These are phyloP conservation scores for Pseudogymnoascus sp. DNA, from an alignment of 2,329 filamentous ascomycete species.

Conservation along the genomic window DNA sequence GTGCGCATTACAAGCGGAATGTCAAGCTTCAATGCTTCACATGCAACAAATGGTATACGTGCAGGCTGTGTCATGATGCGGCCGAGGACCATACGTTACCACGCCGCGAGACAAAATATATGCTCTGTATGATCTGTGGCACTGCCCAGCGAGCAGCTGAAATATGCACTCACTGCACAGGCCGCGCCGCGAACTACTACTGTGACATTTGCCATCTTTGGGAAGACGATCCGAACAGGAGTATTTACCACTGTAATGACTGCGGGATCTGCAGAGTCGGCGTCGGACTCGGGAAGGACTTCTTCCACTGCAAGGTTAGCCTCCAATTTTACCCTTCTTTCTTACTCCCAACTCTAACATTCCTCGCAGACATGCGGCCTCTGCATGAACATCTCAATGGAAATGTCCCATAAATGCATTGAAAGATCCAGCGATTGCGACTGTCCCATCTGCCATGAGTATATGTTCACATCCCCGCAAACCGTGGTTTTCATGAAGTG, in stretches of 20 bases:
- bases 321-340: background rate
- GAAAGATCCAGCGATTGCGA: slow-evolving; percentile 91
- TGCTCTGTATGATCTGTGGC: slow-evolving; percentile 94
- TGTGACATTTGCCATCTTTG: slow-evolving; percentile 92
- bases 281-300: slow-evolving; percentile 87
- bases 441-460: slow-evolving; percentile 93
- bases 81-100: slow-evolving; percentile 70
- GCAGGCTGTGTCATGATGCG: slow-evolving; percentile 86
- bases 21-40: slow-evolving; percentile 91
- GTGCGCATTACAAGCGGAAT: slow-evolving; percentile 87
- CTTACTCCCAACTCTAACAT: background rate
- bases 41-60: slow-evolving; percentile 89
- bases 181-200: slow-evolving; percentile 78
- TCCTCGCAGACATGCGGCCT: slow-evolving; percentile 68
- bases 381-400: slow-evolving; percentile 83
- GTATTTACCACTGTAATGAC: slow-evolving; percentile 92
- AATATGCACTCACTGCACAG: slow-evolving; percentile 66
- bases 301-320: slow-evolving; percentile 90
- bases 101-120: slow-evolving; percentile 77
- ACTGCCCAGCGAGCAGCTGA: slow-evolving; percentile 76
- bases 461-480: slow-evolving; percentile 85
- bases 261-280: slow-evolving; percentile 93
- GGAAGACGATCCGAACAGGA: slow-evolving; percentile 85
- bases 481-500: slow-evolving; percentile 91
- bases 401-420: slow-evolving; percentile 82